Base-by-base conservation (phyloP, 2,329 filamentous ascomycete species). In the Penicillium brevicompactum region DNA sequence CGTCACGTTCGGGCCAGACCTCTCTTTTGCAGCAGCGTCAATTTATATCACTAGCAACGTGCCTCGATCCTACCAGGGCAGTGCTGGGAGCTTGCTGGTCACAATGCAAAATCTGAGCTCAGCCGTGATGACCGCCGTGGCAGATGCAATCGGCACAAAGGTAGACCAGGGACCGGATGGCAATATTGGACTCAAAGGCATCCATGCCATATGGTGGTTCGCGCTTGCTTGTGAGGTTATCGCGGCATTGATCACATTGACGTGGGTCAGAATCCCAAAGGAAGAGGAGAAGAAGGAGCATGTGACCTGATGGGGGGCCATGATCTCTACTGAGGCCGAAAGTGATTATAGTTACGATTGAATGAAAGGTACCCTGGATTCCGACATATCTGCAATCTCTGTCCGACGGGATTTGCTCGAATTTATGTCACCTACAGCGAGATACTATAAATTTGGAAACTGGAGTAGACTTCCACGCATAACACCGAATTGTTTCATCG, bases 21-120 rank as follows among this genome's bases (percentile, higher is more conserved):
- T 79, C 55, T 72, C 71, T n/a, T 78, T 78, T 51, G 76, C 75
- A 0, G 76, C 76, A 0, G 76, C 75, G 0, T 73, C 72, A 18
- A 78, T 78, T 42, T 78, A 77, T 61, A 76, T 78, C 58, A 78
- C 76, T 0, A 74, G 68, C 8, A 76, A 71, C 45, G 76, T 79
- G 5, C 72, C 72, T 1, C 56, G 74, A 8, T 75, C 70, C 1
- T 78, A 78, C 53, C 77, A 79, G 52, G 76, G 76, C 1, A 71
- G 71, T 7, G 77, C 76, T 0, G 77, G 75, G 1, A 77, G 75
- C 41, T 54, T 79, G 57, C 62, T 79, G 0, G 73, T 78, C 5
- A 78, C 76, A 16, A 71, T 76, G 40, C 75, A 78, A 60, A 78
- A 78, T 54, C 58, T 78, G 32, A 73, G 71, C 1, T 66, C 70